phyloP scores from a whole-genome alignment of 805 yeast species.

The Hanseniaspora clermontiae region DNA sequence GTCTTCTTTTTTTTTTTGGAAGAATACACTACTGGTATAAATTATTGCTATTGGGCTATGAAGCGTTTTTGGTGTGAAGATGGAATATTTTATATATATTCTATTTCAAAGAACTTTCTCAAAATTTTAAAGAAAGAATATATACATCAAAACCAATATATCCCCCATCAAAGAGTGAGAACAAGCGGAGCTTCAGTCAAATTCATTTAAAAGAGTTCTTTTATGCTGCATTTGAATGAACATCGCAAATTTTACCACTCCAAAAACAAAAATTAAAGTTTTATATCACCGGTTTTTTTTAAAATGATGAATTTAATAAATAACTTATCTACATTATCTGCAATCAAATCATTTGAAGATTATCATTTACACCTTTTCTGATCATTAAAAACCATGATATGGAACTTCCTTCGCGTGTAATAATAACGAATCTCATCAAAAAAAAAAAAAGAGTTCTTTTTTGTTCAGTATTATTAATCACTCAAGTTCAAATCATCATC shows the following conservation, averaged over 20 bases:
- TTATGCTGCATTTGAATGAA: neutral
- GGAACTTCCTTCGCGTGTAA: too few species aligned
- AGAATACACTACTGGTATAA: neutral
- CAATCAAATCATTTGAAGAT: constrained; percentile 16
- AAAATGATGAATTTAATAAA: constrained; percentile 21
- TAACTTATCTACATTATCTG: constrained; percentile 31
- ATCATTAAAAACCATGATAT: neutral
- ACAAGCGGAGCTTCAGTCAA: neutral
- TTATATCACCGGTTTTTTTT: neutral
- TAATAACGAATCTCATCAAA: neutral
- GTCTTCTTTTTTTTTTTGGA: neutral
- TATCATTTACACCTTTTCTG: constrained; percentile 11
- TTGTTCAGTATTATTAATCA: constrained; percentile 9
- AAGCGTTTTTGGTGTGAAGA: too few species aligned
- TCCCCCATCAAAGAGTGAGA: neutral
- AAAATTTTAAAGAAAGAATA: too few species aligned
- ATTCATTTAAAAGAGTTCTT: too few species aligned
- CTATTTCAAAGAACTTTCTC: too few species aligned
- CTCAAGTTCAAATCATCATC: constrained; percentile 14
- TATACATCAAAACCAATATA: too few species aligned
- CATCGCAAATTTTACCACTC: neutral
- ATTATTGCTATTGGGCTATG: too few species aligned
- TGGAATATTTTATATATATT: too few species aligned
- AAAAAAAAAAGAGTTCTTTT: constrained; percentile 13
- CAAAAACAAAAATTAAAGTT: neutral